Evolutionary conservation across 176 grass and related monocot species (phyloP).

Genomic region (Oryza glaberrima): DNA sequence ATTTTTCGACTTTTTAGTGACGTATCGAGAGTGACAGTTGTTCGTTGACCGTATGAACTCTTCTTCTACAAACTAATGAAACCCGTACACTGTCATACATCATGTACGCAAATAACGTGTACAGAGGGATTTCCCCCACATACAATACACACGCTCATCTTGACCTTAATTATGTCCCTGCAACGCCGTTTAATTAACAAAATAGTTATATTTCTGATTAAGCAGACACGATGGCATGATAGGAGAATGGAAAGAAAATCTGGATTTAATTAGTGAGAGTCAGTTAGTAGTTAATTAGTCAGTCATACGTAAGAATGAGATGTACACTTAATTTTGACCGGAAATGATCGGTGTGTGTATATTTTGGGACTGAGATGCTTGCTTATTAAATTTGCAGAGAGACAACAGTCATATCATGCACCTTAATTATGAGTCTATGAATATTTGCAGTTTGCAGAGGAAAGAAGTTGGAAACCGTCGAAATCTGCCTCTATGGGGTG

Average conservation of each 20-base stretch:
- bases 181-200: background rate
- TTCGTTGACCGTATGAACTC: background rate
- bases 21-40: background rate
- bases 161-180: background rate
- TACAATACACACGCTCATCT: background rate
- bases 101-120: conserved; percentile 1
- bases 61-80: background rate
- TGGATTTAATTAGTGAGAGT: background rate
- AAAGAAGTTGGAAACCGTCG: background rate
- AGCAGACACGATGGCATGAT: background rate
- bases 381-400: background rate
- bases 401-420: background rate
- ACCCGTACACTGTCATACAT: background rate
- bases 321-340: background rate
- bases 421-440: background rate
- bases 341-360: background rate
- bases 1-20: background rate
- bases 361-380: background rate
- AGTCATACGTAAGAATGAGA: background rate
- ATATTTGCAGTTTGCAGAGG: background rate
- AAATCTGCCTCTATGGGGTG: background rate
- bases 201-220: background rate
- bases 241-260: background rate
- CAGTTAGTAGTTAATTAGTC: background rate
- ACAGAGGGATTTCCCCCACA: background rate